Base-by-base conservation (phyloP, 2,329 filamentous ascomycete species). In the Aureobasidium namibiae region DNA sequence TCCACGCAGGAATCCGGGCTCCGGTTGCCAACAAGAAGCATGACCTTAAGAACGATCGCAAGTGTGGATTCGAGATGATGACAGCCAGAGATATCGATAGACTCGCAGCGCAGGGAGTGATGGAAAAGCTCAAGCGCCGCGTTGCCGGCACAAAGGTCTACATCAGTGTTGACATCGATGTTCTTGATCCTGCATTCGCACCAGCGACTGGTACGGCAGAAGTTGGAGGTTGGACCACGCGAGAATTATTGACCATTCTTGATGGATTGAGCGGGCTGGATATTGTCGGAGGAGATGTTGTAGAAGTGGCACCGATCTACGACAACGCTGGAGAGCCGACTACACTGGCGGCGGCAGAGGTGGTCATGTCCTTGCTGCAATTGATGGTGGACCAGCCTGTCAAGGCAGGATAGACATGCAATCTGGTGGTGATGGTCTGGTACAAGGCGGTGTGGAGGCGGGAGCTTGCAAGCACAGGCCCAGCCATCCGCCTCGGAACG, bases 261-360 rank as follows among this genome's bases (percentile, higher is more conserved):
- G 80, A 83, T 63, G 82, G 81, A 0, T 72, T 86, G n/a, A 74
- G 74, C 41, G 82, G 81, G 0, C 63, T 85, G 49, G 77, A 83
- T 54, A 74, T 85, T 18, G 74, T 85, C 31, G 82, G 82, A 2
- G 82, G 80, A 7, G 83, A 85, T 69, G 76, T 85, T 49, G 73
- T 85, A 34, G 83, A 85, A 67, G 82, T 85, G 29, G 79, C 82
- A 26, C 82, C 83, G 1, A 76, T 82, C 2, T 85, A 85, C 67
- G 82, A 85, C 65, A 84, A 81, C 36, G 73, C 79, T 60, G 83
- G 82, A 0, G 82, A 85, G 68, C 76, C 79, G 18, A 84, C 82
- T 0, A 78, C 75, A 1, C 68, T 82, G 29, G 79, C 79, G 14
- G 80, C 80, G n/a, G 78, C 80, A 4, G 79, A 82, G 63, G 75